A percentile compares a stretch with the other conserved stretches of the same genome.
These are phyloP conservation scores for Flagelloscypha sp. DNA, from an alignment of 768 basidiomycete species.

Conservation along the genomic window DNA sequence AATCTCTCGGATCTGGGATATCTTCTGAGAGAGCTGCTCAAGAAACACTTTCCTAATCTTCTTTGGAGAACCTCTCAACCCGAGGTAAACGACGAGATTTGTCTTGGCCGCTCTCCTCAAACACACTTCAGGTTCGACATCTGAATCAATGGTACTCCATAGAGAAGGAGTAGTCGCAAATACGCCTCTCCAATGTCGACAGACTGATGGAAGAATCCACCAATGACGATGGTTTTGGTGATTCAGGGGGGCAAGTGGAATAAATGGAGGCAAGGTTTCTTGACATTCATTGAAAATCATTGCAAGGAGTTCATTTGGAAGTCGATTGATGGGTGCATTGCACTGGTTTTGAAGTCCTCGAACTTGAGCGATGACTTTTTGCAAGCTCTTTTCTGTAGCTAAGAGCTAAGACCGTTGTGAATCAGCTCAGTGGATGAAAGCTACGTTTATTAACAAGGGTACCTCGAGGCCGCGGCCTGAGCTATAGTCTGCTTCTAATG, in stretches of 20 bases:
- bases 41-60: neutral
- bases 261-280: neutral
- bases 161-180: constrained; percentile 6
- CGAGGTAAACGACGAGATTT: neutral
- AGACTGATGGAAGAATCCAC: constrained; percentile 5
- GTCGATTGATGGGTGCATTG: neutral
- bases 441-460: too few species aligned
- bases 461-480: too few species aligned
- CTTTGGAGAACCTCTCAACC: neutral
- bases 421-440: too few species aligned
- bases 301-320: constrained; percentile 2
- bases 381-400: too few species aligned
- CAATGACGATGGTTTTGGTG: neutral
- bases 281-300: neutral
- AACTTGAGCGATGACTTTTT: too few species aligned
- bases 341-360: too few species aligned
- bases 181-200: constrained; percentile 13
- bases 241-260: neutral
- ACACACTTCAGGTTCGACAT: neutral
- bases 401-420: too few species aligned
- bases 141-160: constrained; percentile 1
- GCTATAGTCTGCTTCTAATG: too few species aligned
- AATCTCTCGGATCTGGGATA: constrained; percentile 2
- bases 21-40: constrained; percentile 1
- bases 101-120: constrained; percentile 1